Percentiles rank a stretch among this genome's conserved stretches.
Conservation (phyloP, 225 moss, liverwort and hornwort species). For the Polytrichum commune region DNA sequence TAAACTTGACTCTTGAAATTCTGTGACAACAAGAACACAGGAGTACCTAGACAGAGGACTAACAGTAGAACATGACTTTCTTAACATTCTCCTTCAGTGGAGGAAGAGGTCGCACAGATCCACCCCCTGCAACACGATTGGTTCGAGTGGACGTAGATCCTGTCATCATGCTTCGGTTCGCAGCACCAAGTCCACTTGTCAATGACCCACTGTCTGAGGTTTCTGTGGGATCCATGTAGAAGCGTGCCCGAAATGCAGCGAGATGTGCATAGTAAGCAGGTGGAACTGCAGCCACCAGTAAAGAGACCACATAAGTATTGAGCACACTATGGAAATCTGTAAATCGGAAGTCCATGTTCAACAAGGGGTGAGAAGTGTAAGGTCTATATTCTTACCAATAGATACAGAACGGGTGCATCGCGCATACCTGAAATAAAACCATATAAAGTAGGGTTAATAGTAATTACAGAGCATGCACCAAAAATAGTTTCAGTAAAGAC, state of each 20-base stretch:
- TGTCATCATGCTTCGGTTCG: slow-evolving; percentile 48
- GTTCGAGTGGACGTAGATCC: slow-evolving; percentile 70
- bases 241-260: slow-evolving; percentile 88
- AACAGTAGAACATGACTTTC: slow-evolving; percentile 96
- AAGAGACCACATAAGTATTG: too few relatives aligned
- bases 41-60: not conserved
- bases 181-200: slow-evolving; percentile 65
- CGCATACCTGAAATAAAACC: slow-evolving; percentile 56
- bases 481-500: too few relatives aligned
- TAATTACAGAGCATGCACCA: too few relatives aligned
- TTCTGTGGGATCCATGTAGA: slow-evolving; percentile 91
- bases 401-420: slow-evolving; percentile 94
- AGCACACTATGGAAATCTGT: too few relatives aligned
- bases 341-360: too few relatives aligned
- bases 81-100: slow-evolving; percentile 95
- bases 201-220: slow-evolving; percentile 87
- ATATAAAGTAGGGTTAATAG: too few relatives aligned
- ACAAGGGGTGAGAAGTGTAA: too few relatives aligned
- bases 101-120: slow-evolving; percentile 73
- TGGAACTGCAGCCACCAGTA: slow-evolving; percentile 54
- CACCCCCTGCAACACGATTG: slow-evolving; percentile 57
- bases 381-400: slow-evolving; percentile 53
- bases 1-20: too few relatives aligned
- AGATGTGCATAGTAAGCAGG: slow-evolving; percentile 96
- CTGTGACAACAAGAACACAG: too few relatives aligned